Evolutionary conservation across 768 basidiomycete genomes (phyloP).

Genomic region (Porpolomopsis calyptriformis): DNA sequence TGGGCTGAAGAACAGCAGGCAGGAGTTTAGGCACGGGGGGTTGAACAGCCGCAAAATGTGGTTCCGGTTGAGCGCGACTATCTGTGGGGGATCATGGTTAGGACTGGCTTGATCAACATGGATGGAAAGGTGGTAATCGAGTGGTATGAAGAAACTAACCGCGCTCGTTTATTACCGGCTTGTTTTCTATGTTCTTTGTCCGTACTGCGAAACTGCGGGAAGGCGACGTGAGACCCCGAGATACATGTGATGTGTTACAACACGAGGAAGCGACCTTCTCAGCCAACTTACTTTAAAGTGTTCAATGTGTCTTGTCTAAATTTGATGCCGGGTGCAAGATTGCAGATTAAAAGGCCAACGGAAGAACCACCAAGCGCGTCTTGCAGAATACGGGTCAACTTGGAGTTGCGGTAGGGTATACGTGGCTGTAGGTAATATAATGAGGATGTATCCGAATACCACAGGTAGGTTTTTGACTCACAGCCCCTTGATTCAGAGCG

Average conservation of each 20-base stretch:
- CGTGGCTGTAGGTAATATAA: conserved; percentile 37
- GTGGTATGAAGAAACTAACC: no score
- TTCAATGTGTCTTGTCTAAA: conserved; percentile 84
- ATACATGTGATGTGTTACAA: no score
- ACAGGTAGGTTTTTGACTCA: conserved; percentile 21
- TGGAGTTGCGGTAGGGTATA: conserved; percentile 85
- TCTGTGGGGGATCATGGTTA: conserved; percentile 30
- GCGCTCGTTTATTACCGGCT: conserved; percentile 65
- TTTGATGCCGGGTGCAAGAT: conserved; percentile 72
- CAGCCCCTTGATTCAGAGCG: conserved; percentile 66
- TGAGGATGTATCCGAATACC: neutral
- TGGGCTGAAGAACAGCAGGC: conserved; percentile 35
- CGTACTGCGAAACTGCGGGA: conserved; percentile 59
- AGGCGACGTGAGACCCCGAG: conserved; percentile 5
- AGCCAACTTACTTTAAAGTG: conserved; percentile 64
- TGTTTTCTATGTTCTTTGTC: conserved; percentile 82
- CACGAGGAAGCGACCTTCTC: neutral
- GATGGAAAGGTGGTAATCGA: neutral
- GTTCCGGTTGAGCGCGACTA: conserved; percentile 45
- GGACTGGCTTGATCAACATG: conserved; percentile 2
- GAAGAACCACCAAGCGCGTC: conserved; percentile 80
- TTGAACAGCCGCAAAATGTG: conserved; percentile 55
- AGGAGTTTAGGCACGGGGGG: conserved; percentile 35
- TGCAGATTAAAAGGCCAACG: conserved; percentile 74
- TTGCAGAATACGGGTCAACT: conserved; percentile 81